These are phyloP conservation scores for Plasmodium yoelii DNA, from an alignment of 169 alveolate species.

Conservation along the genomic window DNA sequence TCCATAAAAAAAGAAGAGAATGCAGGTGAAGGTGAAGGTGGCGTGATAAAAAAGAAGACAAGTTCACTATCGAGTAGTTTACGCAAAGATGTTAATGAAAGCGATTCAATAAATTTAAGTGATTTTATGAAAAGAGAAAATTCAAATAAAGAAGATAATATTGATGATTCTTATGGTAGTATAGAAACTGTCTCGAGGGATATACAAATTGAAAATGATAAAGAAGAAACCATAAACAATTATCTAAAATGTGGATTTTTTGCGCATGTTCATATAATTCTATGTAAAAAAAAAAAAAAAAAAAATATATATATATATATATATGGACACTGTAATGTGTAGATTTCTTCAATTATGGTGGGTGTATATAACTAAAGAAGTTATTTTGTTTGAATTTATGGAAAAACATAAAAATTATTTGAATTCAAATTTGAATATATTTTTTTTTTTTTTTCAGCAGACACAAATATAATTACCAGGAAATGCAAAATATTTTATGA, in stretches of 20 bases:
- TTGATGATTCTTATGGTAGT: neutral
- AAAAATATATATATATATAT: too few species aligned
- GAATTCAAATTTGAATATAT: too few species aligned
- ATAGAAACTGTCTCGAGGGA: too few species aligned
- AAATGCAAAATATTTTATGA: constrained; percentile 25
- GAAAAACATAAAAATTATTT: too few species aligned
- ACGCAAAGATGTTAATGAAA: too few species aligned
- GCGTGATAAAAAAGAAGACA: neutral
- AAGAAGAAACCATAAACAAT: neutral
- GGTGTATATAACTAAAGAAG: too few species aligned
- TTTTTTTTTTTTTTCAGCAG: constrained; percentile 19
- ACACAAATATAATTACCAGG: constrained; percentile 24
- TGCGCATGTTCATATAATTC: constrained; percentile 25
- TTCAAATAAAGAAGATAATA: neutral
- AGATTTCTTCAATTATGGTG: too few species aligned
- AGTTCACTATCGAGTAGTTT: neutral
- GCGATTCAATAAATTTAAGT: too few species aligned
- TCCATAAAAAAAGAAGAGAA: too few species aligned
- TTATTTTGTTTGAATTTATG: too few species aligned
- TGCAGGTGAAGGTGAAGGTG: too few species aligned
- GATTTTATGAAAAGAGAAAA: neutral
- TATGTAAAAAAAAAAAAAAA: constrained; percentile 35
- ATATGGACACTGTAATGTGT: too few species aligned
- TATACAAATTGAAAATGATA: neutral
- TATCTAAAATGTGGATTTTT: constrained; percentile 39